These are phyloP conservation scores for Termitomyces sp. DNA, from an alignment of 768 basidiomycete genomes.

Conservation along the genomic window DNA sequence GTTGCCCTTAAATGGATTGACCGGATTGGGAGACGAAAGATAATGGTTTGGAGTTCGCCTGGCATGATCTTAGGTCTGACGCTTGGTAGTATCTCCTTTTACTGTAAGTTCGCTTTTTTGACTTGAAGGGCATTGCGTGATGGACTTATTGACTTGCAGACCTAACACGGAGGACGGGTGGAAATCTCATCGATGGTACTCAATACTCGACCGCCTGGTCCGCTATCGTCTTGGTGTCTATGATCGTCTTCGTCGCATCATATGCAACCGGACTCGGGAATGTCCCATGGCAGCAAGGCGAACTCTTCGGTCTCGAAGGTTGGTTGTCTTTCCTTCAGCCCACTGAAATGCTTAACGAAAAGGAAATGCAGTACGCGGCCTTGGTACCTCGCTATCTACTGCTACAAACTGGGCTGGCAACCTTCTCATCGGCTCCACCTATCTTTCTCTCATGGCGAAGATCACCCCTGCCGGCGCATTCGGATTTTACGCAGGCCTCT, in stretches of 20 bases:
- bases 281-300: constrained; percentile 85
- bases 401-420: constrained; percentile 78
- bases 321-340: neutral
- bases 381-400: constrained; percentile 18
- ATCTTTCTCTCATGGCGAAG: constrained; percentile 68
- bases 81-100: constrained; percentile 15
- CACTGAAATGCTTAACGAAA: neutral
- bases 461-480: constrained; percentile 76
- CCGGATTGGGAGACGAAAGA: constrained; percentile 14
- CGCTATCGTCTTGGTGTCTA: constrained; percentile 64
- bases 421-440: constrained; percentile 73
- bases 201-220: constrained; percentile 46
- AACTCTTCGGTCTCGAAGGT: constrained; percentile 76
- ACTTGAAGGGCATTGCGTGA: neutral
- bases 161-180: constrained; percentile 36
- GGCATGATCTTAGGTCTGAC: constrained; percentile 17
- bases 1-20: constrained; percentile 11
- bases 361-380: neutral
- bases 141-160: neutral
- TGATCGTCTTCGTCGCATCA: constrained; percentile 78
- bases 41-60: constrained; percentile 17
- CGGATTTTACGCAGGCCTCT: constrained; percentile 71
- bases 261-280: constrained; percentile 79
- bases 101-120: constrained; percentile 5
- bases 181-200: constrained; percentile 51